Evolutionary conservation across 2,329 filamentous ascomycete genomes (phyloP).

Genomic region (Ceratocystis huliohia): DNA sequence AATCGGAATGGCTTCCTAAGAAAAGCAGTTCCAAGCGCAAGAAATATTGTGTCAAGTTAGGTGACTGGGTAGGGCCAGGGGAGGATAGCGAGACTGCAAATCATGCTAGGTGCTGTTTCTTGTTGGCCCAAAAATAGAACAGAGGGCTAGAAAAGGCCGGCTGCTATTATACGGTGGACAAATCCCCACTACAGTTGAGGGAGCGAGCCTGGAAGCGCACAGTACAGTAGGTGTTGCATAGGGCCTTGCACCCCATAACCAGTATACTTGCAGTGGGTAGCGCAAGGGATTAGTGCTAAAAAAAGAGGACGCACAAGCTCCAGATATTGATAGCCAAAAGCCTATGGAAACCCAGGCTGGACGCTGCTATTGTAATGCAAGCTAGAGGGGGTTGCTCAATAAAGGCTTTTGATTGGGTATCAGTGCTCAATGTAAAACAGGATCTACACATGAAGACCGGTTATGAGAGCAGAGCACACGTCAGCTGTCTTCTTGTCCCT

Average conservation of each 20-base stretch:
- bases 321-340: background rate
- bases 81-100: background rate
- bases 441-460: background rate
- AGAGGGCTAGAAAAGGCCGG: no score
- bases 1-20: background rate
- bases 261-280: background rate
- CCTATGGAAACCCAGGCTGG: background rate
- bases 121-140: background rate
- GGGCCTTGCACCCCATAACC: background rate
- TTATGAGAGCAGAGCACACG: background rate
- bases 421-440: background rate
- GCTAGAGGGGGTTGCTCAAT: no score
- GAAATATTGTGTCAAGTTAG: background rate
- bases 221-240: background rate
- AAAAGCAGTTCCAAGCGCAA: background rate
- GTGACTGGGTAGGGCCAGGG: background rate
- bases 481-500: background rate
- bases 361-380: no score
- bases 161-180: no score
- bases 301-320: background rate
- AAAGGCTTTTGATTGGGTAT: background rate
- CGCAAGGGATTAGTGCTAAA: background rate
- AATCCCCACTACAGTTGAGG: no score
- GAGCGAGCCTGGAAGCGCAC: no score
- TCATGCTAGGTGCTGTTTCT: background rate